Evolutionary conservation across 176 grass and related monocot genomes (phyloP).

Genomic region (Dactylis glomerata): DNA sequence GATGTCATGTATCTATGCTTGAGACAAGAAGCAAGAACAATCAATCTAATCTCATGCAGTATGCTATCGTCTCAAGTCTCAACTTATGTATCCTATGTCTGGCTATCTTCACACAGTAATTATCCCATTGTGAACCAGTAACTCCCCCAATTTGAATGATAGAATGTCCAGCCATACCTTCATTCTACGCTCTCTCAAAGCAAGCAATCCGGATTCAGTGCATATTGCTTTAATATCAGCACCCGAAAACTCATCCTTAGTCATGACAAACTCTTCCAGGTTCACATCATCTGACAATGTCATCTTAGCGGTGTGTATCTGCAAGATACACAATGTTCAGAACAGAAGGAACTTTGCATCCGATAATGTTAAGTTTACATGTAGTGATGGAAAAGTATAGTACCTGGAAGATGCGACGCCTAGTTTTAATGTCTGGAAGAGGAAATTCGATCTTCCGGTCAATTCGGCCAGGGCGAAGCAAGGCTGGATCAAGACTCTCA

Average conservation of each 20-base stretch:
- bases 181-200: slow-evolving; percentile 81
- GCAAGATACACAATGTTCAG: slow-evolving; percentile 21
- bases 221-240: slow-evolving; percentile 92
- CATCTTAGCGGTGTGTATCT: slow-evolving; percentile 93
- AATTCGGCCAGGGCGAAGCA: slow-evolving; percentile 80
- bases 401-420: slow-evolving; percentile 80
- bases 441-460: slow-evolving; percentile 88
- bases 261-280: slow-evolving; percentile 91
- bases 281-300: slow-evolving; percentile 87
- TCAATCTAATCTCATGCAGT: neutral
- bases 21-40: neutral
- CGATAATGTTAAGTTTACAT: neutral
- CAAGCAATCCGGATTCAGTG: slow-evolving; percentile 85
- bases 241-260: slow-evolving; percentile 79
- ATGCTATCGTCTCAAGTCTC: no score
- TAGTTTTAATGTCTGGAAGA: slow-evolving; percentile 84
- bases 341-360: neutral
- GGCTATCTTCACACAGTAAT: neutral
- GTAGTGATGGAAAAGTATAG: neutral
- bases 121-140: neutral
- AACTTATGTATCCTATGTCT: no score
- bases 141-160: neutral
- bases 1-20: neutral
- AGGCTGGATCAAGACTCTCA: slow-evolving; percentile 79
- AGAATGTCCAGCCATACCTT: slow-evolving; percentile 39